Base-by-base conservation (phyloP, 179 eudicot species). In the Silene noctiflora region DNA sequence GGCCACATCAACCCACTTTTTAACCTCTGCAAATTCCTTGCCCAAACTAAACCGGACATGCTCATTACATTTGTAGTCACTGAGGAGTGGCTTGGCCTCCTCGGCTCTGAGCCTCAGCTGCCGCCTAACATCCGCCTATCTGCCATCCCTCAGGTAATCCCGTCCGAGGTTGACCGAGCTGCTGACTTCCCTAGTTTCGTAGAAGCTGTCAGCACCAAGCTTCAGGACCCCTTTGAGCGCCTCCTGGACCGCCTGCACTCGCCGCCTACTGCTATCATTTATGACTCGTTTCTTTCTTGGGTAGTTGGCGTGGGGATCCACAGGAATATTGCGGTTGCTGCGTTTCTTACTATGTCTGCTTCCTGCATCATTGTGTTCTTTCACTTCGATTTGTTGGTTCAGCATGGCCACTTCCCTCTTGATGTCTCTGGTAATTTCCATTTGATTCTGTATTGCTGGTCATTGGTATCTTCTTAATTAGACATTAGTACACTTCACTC, bases 1-100 rank as follows among this genome's bases (percentile, higher is more conserved):
- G 91, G 96, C 69, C 93, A 90, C 86, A 72, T 90, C n/a, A 89
- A 90, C 82, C 91, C 96, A 1, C 76, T 87, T 89, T 81, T 92
- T 48, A 89, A 84, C 86, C 82, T 91, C 77, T 92, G 96, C 83
- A 84, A 75, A 10, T 76, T 84, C 22, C 48, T 83, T 2, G 10
- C 84, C n/a, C 78, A 82, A 44, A 61, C 84, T 3, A 56, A 61
- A 55, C n/a, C 63, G 58, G 31, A 71, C 48, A 67, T 90, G 9
- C 51, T 64, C 46, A 48, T 92, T 68, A 83, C 89, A 33, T 80
- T 88, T 51, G 80, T 91, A 14, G 88, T 89, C 58, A 89, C 93
- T 11, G 82, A 89, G 44, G 96, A 91, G 77, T 91, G 96, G 96
- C 88, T 81, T 69, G 83, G 85, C 83, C 71, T 91, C 83, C 84